Conservation (phyloP, 2,329 filamentous ascomycete species). For the Fusarium pseudoanthophilum region DNA sequence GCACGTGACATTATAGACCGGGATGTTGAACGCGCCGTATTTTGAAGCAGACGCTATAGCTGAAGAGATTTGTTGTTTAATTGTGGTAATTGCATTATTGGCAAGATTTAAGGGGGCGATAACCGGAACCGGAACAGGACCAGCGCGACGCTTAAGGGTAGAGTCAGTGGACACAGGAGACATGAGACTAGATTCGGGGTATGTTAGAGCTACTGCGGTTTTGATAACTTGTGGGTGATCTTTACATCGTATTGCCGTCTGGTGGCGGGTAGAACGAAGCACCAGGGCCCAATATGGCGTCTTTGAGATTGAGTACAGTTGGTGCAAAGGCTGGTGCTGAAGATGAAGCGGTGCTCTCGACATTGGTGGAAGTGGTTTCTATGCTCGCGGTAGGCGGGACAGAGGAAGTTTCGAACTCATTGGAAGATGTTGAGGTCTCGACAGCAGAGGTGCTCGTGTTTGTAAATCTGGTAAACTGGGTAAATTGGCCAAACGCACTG, state of each 20-base stretch:
- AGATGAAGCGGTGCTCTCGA: not conserved
- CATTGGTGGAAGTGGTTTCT: not conserved
- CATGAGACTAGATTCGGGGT: not conserved
- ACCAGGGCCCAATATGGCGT: not conserved
- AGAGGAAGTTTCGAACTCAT: not conserved
- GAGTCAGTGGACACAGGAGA: not conserved
- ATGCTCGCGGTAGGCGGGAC: not conserved
- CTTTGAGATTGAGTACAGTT: not conserved
- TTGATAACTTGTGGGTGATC: not conserved
- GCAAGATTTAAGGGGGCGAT: not conserved
- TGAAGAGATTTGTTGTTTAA: not conserved
- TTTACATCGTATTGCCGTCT: not conserved
- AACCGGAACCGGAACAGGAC: not conserved
- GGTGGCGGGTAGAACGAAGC: not conserved
- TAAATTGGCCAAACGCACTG: not conserved
- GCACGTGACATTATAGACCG: not conserved
- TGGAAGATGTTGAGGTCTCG: not conserved
- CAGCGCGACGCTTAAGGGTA: not conserved
- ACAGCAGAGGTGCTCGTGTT: not conserved
- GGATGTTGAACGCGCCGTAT: no score
- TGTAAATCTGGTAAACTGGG: not conserved
- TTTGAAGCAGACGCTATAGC: no score
- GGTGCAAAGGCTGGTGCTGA: not conserved
- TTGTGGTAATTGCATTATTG: not conserved
- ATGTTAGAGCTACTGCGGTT: not conserved